These are phyloP conservation scores for Pseudomonodictys pantanalensis DNA, from an alignment of 495 filamentous ascomycete genomes.

Conservation along the genomic window DNA sequence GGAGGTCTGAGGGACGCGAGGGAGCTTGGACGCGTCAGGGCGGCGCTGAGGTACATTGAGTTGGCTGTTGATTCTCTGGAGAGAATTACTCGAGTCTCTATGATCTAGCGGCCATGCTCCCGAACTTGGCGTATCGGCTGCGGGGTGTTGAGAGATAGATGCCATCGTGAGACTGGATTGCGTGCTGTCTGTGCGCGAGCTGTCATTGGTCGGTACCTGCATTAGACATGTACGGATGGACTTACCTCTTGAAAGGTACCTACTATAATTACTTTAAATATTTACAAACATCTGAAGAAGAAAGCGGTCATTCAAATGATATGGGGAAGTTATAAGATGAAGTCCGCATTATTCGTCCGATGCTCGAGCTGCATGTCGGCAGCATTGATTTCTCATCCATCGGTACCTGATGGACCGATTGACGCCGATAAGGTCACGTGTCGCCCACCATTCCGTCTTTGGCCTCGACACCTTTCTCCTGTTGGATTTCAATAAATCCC, in stretches of 20 bases:
- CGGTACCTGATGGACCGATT: constrained; percentile 1
- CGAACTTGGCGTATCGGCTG: neutral
- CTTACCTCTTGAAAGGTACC: neutral
- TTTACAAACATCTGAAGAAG: too few species aligned
- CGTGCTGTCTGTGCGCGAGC: constrained; percentile 20
- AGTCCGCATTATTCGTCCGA: constrained; percentile 8
- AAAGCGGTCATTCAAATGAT: too few species aligned
- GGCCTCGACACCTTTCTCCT: neutral
- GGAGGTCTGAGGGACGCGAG: constrained; percentile 6
- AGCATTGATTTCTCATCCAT: neutral
- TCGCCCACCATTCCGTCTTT: neutral
- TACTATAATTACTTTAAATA: too few species aligned
- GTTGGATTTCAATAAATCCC: too few species aligned
- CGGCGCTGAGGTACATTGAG: neutral
- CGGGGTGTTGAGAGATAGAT: neutral
- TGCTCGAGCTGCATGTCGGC: neutral
- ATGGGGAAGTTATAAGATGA: neutral
- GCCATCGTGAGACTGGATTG: constrained; percentile 14
- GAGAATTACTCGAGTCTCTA: too few species aligned
- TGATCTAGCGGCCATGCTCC: too few species aligned
- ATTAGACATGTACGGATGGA: neutral
- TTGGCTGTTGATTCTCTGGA: neutral
- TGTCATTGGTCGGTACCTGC: constrained; percentile 12
- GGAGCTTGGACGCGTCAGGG: neutral
- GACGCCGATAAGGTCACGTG: neutral